Percentiles rank a stretch among this genome's conserved stretches.
These are phyloP conservation scores for Geranium rotundifolium DNA, from an alignment of 345 rosid species.

Conservation along the genomic window DNA sequence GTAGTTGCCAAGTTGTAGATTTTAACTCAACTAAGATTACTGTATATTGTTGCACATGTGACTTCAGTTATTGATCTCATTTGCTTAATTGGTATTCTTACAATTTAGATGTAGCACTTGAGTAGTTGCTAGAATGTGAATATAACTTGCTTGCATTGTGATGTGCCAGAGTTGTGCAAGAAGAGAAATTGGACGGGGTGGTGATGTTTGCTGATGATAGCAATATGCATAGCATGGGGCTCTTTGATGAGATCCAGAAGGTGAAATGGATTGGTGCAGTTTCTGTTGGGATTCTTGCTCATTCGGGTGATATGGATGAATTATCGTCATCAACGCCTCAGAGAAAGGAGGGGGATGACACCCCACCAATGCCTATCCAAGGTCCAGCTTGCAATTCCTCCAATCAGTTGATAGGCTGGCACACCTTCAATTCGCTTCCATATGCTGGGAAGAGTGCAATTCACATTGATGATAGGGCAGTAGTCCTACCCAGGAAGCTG, in stretches of 20 bases:
- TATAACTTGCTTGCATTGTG: conserved; percentile 14
- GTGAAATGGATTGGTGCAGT: conserved; percentile 86
- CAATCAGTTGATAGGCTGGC: conserved; percentile 69
- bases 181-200: conserved; percentile 85
- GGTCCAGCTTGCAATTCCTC: conserved; percentile 94
- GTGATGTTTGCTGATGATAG: conserved; percentile 95
- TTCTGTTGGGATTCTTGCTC: conserved; percentile 72
- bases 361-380: conserved; percentile 53
- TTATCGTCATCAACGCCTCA: conserved; percentile 16
- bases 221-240: conserved; percentile 93
- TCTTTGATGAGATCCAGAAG: conserved; percentile 82
- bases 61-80: no score
- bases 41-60: no score
- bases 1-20: no score
- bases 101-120: not conserved
- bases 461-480: conserved; percentile 67
- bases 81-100: not conserved
- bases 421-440: conserved; percentile 56
- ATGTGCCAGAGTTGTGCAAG: conserved; percentile 54
- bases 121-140: conserved; percentile 8
- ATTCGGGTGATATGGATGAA: conserved; percentile 44
- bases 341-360: conserved; percentile 30
- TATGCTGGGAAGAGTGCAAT: conserved; percentile 51
- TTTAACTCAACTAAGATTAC: no score
- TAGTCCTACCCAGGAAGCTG: conserved; percentile 69